A percentile compares a stretch with the other conserved stretches of the same genome.
These are phyloP conservation scores for Epichloe coenophiala DNA, from an alignment of 2,329 filamentous ascomycete genomes.

Conservation along the genomic window DNA sequence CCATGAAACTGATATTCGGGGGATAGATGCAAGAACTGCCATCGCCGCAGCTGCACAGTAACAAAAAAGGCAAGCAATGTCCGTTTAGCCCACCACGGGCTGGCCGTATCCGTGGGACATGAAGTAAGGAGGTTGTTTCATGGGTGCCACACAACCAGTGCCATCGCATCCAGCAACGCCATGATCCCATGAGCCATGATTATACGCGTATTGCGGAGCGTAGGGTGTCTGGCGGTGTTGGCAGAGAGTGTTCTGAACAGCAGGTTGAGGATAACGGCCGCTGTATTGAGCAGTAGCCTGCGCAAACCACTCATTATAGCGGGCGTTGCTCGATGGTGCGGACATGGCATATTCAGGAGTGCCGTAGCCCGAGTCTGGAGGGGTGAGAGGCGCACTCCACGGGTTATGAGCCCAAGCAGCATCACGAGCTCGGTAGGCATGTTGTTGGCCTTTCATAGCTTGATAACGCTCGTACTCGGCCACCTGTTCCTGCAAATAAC, in stretches of 20 bases:
- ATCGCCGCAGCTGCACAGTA: background rate
- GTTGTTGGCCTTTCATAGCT: conserved; percentile 28
- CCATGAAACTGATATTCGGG: background rate
- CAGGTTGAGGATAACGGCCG: conserved; percentile 30
- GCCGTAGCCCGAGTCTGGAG: conserved; percentile 48
- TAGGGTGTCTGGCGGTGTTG: conserved; percentile 28
- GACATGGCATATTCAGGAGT: conserved; percentile 46
- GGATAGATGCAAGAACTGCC: background rate
- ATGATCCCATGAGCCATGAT: conserved; percentile 37
- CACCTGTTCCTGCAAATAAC: conserved; percentile 41
- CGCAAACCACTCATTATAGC: conserved; percentile 45
- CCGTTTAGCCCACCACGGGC: conserved; percentile 38
- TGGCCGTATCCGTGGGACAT: conserved; percentile 36
- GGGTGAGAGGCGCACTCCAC: conserved; percentile 38
- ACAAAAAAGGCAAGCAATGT: no score
- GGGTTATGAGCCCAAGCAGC: conserved; percentile 31
- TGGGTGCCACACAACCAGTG: conserved; percentile 28
- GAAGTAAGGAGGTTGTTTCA: conserved; percentile 36
- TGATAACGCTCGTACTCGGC: conserved; percentile 38
- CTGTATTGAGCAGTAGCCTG: conserved; percentile 30
- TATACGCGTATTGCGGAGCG: conserved; percentile 30
- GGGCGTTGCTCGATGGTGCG: conserved; percentile 38
- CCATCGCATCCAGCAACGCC: conserved; percentile 37
- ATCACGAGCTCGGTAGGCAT: conserved; percentile 31
- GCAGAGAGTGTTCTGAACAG: conserved; percentile 27